These are phyloP conservation scores for Kwoniella heveanensis DNA, from an alignment of 768 basidiomycete genomes.

Conservation along the genomic window DNA sequence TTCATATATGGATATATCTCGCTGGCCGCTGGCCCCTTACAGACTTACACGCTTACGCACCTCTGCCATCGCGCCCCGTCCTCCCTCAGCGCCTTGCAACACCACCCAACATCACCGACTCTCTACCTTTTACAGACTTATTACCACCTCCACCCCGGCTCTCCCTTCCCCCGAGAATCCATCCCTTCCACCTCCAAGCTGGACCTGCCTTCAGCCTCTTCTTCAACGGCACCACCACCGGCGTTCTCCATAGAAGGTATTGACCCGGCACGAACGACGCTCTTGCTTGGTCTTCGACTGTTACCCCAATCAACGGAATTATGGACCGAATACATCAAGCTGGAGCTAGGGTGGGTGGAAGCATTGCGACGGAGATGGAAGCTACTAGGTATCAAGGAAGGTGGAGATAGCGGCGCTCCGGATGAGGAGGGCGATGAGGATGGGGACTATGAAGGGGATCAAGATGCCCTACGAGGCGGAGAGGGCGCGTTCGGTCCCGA, in stretches of 20 bases:
- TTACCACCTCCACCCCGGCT: constrained; percentile 74
- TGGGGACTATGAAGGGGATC: constrained; percentile 37
- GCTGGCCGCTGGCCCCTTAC: too few species aligned
- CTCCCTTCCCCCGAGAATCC: constrained; percentile 60
- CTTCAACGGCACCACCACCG: constrained; percentile 18
- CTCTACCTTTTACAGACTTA: constrained; percentile 82
- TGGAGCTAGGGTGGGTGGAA: constrained; percentile 86
- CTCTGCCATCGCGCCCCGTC: too few species aligned
- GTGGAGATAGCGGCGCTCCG: constrained; percentile 12
- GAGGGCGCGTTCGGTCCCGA: constrained; percentile 63
- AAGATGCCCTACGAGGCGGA: constrained; percentile 69
- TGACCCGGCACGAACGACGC: constrained; percentile 71
- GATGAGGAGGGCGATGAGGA: neutral
- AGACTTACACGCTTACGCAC: too few species aligned
- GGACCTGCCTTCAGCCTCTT: constrained; percentile 27
- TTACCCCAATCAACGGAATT: constrained; percentile 71
- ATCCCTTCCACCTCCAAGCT: constrained; percentile 45
- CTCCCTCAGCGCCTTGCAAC: constrained; percentile 70
- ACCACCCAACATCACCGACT: constrained; percentile 75
- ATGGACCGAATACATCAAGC: constrained; percentile 87
- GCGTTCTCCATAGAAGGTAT: constrained; percentile 54
- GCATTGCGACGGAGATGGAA: constrained; percentile 76
- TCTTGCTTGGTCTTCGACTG: constrained; percentile 82
- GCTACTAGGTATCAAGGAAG: constrained; percentile 67
- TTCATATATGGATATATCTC: too few species aligned